Percentiles rank a stretch among this genome's conserved stretches.
These are phyloP conservation scores for Aspergillus sojae DNA, from an alignment of 2,329 filamentous ascomycete genomes.

Conservation along the genomic window DNA sequence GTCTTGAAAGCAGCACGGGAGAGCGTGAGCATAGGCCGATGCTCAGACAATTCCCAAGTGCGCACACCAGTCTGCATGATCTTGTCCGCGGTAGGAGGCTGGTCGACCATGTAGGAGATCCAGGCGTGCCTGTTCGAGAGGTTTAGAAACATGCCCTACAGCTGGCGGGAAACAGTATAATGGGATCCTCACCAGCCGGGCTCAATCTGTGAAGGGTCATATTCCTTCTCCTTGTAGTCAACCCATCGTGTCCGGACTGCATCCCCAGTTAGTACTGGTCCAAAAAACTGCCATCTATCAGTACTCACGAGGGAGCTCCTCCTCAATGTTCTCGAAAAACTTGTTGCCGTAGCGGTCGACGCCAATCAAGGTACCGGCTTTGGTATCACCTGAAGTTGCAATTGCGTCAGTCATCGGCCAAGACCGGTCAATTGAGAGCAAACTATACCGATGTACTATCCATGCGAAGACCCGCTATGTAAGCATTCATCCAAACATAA, in stretches of 20 bases:
- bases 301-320: conserved; percentile 82
- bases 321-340: conserved; percentile 87
- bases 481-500: conserved; percentile 19
- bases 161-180: neutral
- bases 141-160: neutral
- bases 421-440: neutral
- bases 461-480: conserved; percentile 16
- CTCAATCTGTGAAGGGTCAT: conserved; percentile 70
- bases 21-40: conserved; percentile 74
- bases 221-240: conserved; percentile 86
- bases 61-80: conserved; percentile 68
- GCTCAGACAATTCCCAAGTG: conserved; percentile 73
- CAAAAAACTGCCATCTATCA: conserved; percentile 9
- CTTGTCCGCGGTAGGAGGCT: conserved; percentile 76
- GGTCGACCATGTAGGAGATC: conserved; percentile 92
- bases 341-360: conserved; percentile 94
- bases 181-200: conserved; percentile 70
- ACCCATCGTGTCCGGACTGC: conserved; percentile 95
- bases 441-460: conserved; percentile 48
- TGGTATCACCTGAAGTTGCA: conserved; percentile 78
- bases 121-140: conserved; percentile 74
- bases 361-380: conserved; percentile 83
- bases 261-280: conserved; percentile 17
- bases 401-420: conserved; percentile 23
- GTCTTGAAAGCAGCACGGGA: conserved; percentile 83